These are phyloP conservation scores for Venturia asperata DNA, from an alignment of 2,329 filamentous ascomycete species.

Conservation along the genomic window DNA sequence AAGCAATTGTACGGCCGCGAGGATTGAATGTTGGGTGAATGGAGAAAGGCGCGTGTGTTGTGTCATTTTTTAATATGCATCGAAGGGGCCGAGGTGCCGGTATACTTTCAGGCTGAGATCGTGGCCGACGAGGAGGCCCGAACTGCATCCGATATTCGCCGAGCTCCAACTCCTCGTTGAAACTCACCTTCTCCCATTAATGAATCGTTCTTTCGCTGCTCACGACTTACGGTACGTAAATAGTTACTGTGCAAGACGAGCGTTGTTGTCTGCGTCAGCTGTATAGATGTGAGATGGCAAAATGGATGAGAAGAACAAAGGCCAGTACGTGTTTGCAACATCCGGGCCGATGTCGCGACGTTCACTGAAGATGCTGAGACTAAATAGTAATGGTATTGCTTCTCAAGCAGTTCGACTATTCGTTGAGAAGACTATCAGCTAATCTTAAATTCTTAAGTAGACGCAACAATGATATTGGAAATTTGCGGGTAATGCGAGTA, in stretches of 20 bases:
- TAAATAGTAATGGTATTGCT: background rate
- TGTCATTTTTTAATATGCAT: background rate
- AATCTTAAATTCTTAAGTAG: background rate
- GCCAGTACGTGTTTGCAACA: background rate
- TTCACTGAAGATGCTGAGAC: background rate
- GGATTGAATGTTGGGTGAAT: background rate
- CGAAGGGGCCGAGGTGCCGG: conserved; percentile 2
- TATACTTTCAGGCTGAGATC: background rate
- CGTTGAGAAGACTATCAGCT: background rate
- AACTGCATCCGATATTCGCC: background rate
- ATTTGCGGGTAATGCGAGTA: background rate
- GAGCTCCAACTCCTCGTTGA: background rate
- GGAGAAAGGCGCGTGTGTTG: background rate
- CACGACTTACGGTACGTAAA: too few species aligned
- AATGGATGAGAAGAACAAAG: too few species aligned
- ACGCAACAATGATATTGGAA: too few species aligned
- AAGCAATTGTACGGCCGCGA: background rate
- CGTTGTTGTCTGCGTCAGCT: too few species aligned
- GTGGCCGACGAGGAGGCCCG: conserved; percentile 1
- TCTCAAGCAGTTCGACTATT: background rate
- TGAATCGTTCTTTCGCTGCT: too few species aligned
- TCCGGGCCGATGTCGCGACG: background rate
- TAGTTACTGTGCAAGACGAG: too few species aligned
- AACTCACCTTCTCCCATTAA: background rate
- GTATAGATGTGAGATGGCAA: too few species aligned